These are phyloP conservation scores for Blepharisma japonicum DNA, from an alignment of 73 alveolate genomes.

Conservation along the genomic window DNA sequence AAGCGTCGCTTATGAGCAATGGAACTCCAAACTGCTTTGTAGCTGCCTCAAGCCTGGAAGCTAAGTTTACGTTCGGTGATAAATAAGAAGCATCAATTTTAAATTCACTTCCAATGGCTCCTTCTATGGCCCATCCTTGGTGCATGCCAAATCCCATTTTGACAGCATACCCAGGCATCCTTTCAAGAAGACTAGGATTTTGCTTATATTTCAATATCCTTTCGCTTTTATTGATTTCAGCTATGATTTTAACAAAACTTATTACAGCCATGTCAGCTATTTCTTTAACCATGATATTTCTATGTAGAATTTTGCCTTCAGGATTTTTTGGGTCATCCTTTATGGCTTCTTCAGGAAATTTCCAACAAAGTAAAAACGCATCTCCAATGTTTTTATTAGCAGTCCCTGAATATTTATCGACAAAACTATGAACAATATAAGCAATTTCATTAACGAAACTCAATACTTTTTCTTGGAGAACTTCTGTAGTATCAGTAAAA, in stretches of 20 bases:
- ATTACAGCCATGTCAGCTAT: conserved; percentile 15
- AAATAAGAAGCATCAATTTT: conserved; percentile 75
- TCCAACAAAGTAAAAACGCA: conserved; percentile 89
- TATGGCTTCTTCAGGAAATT: conserved; percentile 34
- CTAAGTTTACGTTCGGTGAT: conserved; percentile 76
- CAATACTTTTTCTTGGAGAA: conserved; percentile 88
- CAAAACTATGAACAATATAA: conserved; percentile 80
- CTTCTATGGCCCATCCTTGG: conserved; percentile 93
- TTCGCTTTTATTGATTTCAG: conserved; percentile 68
- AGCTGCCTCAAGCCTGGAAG: conserved; percentile 77
- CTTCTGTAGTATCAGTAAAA: conserved; percentile 89
- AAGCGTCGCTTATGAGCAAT: conserved; percentile 58
- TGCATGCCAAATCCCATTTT: conserved; percentile 91
- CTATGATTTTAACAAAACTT: conserved; percentile 76
- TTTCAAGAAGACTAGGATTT: conserved; percentile 46
- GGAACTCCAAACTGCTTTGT: conserved; percentile 70
- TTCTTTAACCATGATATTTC: conserved; percentile 14
- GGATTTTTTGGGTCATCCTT: neutral
- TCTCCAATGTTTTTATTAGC: conserved; percentile 94
- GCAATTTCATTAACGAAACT: conserved; percentile 91
- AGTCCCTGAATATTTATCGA: conserved; percentile 79
- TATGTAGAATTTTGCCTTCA: neutral
- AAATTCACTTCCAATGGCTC: conserved; percentile 76
- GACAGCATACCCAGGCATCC: conserved; percentile 62
- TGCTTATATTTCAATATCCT: conserved; percentile 64